phyloP scores from a whole-genome alignment of 768 basidiomycete genomes.

The Leccinum fibrillosum region DNA sequence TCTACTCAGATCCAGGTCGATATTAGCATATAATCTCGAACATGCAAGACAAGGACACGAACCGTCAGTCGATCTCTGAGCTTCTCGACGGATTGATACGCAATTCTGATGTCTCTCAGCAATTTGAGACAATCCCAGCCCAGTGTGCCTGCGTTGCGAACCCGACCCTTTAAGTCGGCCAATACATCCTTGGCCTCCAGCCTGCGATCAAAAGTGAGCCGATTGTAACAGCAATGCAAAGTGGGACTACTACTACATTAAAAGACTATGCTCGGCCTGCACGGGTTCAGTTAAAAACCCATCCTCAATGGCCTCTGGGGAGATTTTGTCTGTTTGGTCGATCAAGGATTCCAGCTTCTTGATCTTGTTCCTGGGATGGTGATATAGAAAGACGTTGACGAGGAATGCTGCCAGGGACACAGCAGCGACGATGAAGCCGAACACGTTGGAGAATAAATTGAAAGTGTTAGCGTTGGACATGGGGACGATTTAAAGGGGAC shows the following conservation, averaged over 20 bases:
- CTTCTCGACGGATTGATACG: not conserved
- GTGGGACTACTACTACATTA: not conserved
- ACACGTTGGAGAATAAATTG: not conserved
- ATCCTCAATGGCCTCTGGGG: not conserved
- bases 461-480: too few relatives aligned
- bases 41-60: not conserved
- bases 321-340: not conserved
- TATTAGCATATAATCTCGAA: not conserved
- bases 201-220: not conserved
- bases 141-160: not conserved
- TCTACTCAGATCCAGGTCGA: not conserved
- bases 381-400: accelerated
- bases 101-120: too few relatives aligned
- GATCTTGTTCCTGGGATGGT: not conserved
- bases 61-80: not conserved
- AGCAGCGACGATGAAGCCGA: not conserved
- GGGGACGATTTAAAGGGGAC: too few relatives aligned
- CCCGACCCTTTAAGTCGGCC: not conserved
- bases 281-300: not conserved
- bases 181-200: too few relatives aligned
- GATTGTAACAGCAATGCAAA: not conserved
- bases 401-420: not conserved
- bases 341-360: not conserved
- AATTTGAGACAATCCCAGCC: not conserved
- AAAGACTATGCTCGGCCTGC: too few relatives aligned